A percentile compares a stretch with the other conserved stretches of the same genome.
Conservation (phyloP, 371 early-diverging fungal species). For the Gilbertella persicaria region DNA sequence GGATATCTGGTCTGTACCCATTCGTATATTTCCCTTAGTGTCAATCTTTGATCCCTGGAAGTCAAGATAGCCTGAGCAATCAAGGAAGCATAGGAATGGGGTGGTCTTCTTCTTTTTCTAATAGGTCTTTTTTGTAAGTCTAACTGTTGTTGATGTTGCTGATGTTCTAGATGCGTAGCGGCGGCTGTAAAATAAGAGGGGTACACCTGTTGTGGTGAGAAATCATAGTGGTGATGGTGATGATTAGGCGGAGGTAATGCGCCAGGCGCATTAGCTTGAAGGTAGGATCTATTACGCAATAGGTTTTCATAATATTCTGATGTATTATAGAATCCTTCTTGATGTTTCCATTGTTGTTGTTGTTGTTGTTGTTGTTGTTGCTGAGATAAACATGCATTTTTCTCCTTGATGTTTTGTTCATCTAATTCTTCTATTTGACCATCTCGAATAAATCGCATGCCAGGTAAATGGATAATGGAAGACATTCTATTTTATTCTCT, state of each 20-base stretch:
- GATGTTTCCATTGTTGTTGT: conserved; percentile 19
- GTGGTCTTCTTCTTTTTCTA: conserved; percentile 60
- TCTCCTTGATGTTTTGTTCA: background rate
- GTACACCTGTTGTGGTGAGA: conserved; percentile 17
- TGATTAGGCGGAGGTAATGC: conserved; percentile 20
- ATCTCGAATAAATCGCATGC: conserved; percentile 23
- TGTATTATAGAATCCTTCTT: conserved; percentile 14
- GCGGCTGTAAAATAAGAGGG: conserved; percentile 8
- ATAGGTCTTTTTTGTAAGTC: conserved; percentile 23
- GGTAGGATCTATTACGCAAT: conserved; percentile 19
- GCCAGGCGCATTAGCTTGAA: conserved; percentile 5
- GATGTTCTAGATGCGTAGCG: conserved; percentile 7
- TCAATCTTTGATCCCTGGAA: conserved; percentile 55
- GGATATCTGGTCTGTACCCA: conserved; percentile 71
- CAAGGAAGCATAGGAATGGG: conserved; percentile 72
- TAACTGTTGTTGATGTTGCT: conserved; percentile 21
- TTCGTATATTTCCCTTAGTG: conserved; percentile 71
- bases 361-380: conserved; percentile 12
- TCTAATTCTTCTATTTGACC: conserved; percentile 19
- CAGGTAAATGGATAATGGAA: conserved; percentile 23
- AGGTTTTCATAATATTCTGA: conserved; percentile 20
- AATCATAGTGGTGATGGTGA: conserved; percentile 13
- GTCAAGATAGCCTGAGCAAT: conserved; percentile 73
- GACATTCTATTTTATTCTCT: conserved; percentile 7
- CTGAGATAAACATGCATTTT: conserved; percentile 10